Evolutionary conservation across 2,329 filamentous ascomycete genomes (phyloP).

Genomic region (Ceratocystis lukuohia): DNA sequence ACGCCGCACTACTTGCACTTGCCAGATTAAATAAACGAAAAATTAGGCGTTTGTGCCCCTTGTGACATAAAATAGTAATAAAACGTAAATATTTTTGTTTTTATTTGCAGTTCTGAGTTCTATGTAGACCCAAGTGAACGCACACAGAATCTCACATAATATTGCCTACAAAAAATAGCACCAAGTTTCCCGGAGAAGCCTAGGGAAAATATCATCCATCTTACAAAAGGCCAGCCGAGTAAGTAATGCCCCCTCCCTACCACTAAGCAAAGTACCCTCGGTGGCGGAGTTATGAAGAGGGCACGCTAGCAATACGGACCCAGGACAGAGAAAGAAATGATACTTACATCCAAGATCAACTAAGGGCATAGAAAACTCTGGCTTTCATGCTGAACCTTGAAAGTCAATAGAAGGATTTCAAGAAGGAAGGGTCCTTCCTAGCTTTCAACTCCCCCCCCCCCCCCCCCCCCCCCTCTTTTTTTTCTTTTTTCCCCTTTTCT

Average conservation of each 20-base stretch:
- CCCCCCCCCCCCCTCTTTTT: too few species aligned
- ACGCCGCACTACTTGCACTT: constrained; percentile 1
- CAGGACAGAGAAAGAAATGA: not conserved
- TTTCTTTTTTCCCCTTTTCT: too few species aligned
- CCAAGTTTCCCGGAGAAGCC: too few species aligned
- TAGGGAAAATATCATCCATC: too few species aligned
- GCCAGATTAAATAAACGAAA: too few species aligned
- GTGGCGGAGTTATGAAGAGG: constrained; percentile 7
- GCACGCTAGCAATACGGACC: not conserved
- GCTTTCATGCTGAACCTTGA: not conserved
- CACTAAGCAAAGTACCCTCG: not conserved
- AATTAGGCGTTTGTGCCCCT: too few species aligned
- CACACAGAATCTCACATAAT: too few species aligned
- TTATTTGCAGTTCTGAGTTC: too few species aligned
- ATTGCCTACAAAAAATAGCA: too few species aligned
- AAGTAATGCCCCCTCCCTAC: not conserved
- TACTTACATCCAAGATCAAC: not conserved
- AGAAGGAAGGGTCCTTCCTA: not conserved
- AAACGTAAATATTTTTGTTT: not conserved
- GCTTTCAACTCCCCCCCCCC: not conserved
- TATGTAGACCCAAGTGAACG: too few species aligned
- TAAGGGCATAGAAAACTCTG: not conserved
- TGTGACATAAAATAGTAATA: not conserved
- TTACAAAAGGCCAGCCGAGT: too few species aligned
- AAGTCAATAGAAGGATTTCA: not conserved